These are phyloP conservation scores for Penicillium griseofulvum DNA, from an alignment of 2,329 filamentous ascomycete genomes.

Conservation along the genomic window DNA sequence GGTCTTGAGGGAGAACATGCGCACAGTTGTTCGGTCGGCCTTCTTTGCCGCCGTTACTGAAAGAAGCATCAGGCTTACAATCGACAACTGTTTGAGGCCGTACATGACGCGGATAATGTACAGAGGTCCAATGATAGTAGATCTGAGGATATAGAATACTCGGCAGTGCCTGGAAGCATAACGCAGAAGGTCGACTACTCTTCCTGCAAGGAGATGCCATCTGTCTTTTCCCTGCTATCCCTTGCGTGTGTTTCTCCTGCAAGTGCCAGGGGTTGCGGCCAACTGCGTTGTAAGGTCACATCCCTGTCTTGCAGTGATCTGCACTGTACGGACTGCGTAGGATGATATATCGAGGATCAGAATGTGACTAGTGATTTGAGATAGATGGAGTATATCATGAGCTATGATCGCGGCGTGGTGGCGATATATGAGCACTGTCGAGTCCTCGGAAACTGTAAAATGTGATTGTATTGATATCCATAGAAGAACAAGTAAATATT, in stretches of 20 bases:
- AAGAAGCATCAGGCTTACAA: conserved; percentile 24
- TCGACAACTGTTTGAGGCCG: conserved; percentile 19
- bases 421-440: background rate
- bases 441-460: background rate
- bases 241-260: conserved; percentile 2
- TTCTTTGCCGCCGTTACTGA: conserved; percentile 17
- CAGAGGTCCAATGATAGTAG: background rate
- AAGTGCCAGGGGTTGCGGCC: background rate
- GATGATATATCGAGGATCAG: background rate
- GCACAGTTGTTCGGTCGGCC: conserved; percentile 15
- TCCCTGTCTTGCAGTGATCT: background rate
- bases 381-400: background rate
- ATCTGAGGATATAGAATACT: background rate
- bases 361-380: background rate
- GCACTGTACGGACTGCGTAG: background rate
- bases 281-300: background rate
- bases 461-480: background rate
- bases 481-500: background rate
- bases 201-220: background rate
- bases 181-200: background rate
- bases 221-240: conserved; percentile 1
- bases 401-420: background rate
- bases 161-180: background rate
- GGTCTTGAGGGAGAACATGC: background rate
- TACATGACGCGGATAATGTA: conserved; percentile 14